Base-by-base conservation (phyloP, 2,329 filamentous ascomycete species). In the Orbilia quercus region DNA sequence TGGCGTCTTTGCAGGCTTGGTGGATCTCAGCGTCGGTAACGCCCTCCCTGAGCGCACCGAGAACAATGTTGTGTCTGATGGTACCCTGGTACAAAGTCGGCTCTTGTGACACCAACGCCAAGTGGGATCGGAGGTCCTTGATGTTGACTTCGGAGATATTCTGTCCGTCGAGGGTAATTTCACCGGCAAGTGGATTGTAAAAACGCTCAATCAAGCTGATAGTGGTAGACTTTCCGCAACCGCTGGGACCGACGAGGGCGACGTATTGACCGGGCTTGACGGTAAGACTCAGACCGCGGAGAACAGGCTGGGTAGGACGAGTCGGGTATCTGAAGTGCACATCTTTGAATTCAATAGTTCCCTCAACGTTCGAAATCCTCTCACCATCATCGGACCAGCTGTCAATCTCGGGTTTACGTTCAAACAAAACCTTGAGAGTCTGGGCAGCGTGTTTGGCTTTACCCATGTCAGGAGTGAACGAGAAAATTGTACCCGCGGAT, bases 261-360 rank as follows among this genome's bases (percentile, higher is more conserved):
- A 94, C 86, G 77, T 94, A 95, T 79, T 94, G 90, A 2, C 91
- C 91, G 0, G 91, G 90, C 25, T 88, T 86, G 44, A 94, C 86
- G 12, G 82, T 83, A 5, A 94, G 84, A 80, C 94, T 89, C 9
- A 97, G 84, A 0, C 93, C 94, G 25, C 91, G 90, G 1, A 98
- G 87, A 0, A 98, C 92, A n/a, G 92, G 91, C 77, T 96, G 91
- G 77, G 96, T 92, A 0, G 91, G 91, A 0, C 95, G 88, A 0
- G 92, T 96, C 0, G 94, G 93, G 79, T 98, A 99, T 44, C 92
- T 87, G 85, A 97, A 98, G 80, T 96, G 92, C 1, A 98, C 92
- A 76, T 96, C 89, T 18, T 90, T 88, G 83, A 99, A 96, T 80
- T 98, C 92, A 75, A 99, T 87, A 11, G 85, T 85, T 23, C 93